phyloP scores from a whole-genome alignment of 108 stramenopile genomes.

The Epipyxis sp. region DNA sequence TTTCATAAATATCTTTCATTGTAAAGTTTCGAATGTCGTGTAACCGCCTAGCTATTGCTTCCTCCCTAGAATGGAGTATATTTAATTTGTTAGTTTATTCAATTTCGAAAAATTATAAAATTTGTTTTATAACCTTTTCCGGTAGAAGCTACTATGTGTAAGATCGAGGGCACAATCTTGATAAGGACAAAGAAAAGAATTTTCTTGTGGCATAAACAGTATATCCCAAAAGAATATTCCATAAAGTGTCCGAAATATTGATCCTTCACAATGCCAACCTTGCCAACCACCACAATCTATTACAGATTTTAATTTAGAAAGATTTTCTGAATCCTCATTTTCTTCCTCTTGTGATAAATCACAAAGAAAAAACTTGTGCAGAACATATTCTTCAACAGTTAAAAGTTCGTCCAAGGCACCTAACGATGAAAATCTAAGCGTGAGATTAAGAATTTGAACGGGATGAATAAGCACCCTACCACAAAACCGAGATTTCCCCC shows the following conservation, averaged over 20 bases:
- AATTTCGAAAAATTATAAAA: too few species aligned
- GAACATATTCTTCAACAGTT: not conserved
- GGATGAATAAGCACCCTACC: not conserved
- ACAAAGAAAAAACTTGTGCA: not conserved
- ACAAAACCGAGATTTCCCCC: conserved; percentile 4
- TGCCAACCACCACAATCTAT: not conserved
- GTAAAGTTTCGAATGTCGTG: too few species aligned
- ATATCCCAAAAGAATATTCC: not conserved
- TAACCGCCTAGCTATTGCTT: too few species aligned
- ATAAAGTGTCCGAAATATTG: not conserved
- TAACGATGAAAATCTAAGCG: not conserved
- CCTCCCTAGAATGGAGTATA: too few species aligned
- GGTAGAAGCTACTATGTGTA: not conserved
- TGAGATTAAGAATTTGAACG: not conserved
- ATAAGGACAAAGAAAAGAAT: not conserved
- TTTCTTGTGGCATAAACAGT: not conserved
- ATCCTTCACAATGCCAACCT: conserved; percentile 15
- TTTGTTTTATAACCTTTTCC: not conserved
- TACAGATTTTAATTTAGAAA: not conserved
- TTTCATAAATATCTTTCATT: too few species aligned
- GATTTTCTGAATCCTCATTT: not conserved
- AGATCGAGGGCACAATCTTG: not conserved
- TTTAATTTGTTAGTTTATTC: too few species aligned
- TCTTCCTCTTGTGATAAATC: not conserved
- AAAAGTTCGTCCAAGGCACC: not conserved